phyloP scores from a whole-genome alignment of 2,329 filamentous ascomycete species.

The Cercospora nicotianae region DNA sequence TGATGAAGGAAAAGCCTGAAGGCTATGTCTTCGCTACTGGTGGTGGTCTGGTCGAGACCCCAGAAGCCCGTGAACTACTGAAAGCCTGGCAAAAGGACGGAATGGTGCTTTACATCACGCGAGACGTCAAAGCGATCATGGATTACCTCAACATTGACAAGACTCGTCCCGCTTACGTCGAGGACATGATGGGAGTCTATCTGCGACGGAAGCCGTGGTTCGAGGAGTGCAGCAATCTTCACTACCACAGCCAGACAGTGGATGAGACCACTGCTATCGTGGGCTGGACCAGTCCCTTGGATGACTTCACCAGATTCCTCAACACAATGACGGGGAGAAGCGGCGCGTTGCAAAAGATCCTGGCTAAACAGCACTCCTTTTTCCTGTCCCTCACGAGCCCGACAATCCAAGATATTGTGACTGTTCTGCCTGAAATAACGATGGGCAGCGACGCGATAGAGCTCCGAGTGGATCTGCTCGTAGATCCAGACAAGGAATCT shows the following conservation, averaged over 20 bases:
- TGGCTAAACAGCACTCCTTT: slow-evolving; percentile 72
- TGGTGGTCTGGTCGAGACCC: slow-evolving; percentile 85
- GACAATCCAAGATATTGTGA: slow-evolving; percentile 63
- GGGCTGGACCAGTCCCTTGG: slow-evolving; percentile 39
- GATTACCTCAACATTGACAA: slow-evolving; percentile 86
- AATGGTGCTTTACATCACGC: slow-evolving; percentile 81
- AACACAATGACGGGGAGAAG: slow-evolving; percentile 64
- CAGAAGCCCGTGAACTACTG: slow-evolving; percentile 75
- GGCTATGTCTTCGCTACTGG: slow-evolving; percentile 90
- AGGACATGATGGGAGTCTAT: slow-evolving; percentile 90
- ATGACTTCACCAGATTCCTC: slow-evolving; percentile 73
- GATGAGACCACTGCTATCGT: slow-evolving; percentile 42
- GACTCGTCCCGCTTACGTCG: slow-evolving; percentile 85
- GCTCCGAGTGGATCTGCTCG: slow-evolving; percentile 84
- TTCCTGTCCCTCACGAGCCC: slow-evolving; percentile 90
- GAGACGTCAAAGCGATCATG: slow-evolving; percentile 84
- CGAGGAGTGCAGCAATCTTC: slow-evolving; percentile 87
- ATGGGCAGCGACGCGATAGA: slow-evolving; percentile 92
- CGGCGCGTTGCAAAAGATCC: slow-evolving; percentile 57
- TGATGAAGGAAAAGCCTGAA: slow-evolving; percentile 71
- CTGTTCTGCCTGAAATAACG: slow-evolving; percentile 68
- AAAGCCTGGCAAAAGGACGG: slow-evolving; percentile 75
- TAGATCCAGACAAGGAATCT: slow-evolving; percentile 62
- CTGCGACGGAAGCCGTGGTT: slow-evolving; percentile 86
- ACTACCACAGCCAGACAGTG: slow-evolving; percentile 79